Evolutionary conservation across 495 filamentous ascomycete species (phyloP), one percentile per base, ranked within the genome.

Genomic region (Tuber aestivum): DNA sequence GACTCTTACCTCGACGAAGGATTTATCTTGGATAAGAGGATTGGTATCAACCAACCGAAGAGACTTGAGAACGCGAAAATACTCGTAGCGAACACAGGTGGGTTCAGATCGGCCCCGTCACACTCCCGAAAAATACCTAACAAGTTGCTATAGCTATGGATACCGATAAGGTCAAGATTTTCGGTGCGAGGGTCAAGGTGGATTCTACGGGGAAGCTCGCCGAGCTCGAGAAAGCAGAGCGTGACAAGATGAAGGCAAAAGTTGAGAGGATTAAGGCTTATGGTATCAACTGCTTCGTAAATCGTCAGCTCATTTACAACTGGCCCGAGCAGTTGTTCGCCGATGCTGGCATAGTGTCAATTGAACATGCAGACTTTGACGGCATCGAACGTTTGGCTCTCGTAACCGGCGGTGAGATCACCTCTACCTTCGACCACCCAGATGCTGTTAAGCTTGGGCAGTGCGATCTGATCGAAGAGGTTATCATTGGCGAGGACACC

Each of bases 131-230:
- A 0, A 14, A 74, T 72, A 27, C 35, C 65, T 80, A 76, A 82
- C 48, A 70, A 6, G 61, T 69, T 12, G 45, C 48, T n/a, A 69
- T 45, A 78, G 91, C 95, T 9, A 99, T 99, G 95, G 95, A 99
- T 84, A 98, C 95, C 40, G 95, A 99, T 85, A 99, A 99, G 88
- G 92, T 99, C 86, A 99, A 99, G 89, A 97, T 99, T 80, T 99
- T 98, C 83, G 95, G 95, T 75, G 95, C 95, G 32, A 90, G 94
- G 38, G 92, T 98, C 80, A 97, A 97, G 88, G 95, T 94, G 37
- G 93, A 93, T 80, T 94, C 93, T 44, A 99, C 95, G 16, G 92
- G 93, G 76, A 97, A 98, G 88, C 87, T 99, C 41, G 95, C 95
- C 21, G 96, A 99, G 78, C 89, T 99, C 70, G 95, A 99, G 86